A percentile compares a stretch with the other conserved stretches of the same genome.
These are phyloP conservation scores for Kodamaea kakaduensis DNA, from an alignment of 805 yeast genomes.

Conservation along the genomic window DNA sequence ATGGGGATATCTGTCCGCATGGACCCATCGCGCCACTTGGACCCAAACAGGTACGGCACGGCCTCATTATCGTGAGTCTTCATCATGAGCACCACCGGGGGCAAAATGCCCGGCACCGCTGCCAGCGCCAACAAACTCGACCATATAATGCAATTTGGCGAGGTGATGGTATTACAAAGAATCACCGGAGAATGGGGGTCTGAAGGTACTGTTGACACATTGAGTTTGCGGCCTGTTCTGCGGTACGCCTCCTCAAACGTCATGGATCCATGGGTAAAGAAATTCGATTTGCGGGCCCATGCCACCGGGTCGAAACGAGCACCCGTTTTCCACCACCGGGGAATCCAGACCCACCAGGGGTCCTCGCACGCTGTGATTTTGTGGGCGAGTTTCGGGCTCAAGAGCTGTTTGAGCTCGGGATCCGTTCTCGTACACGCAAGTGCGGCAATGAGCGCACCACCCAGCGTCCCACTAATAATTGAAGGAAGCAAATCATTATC, in stretches of 20 bases:
- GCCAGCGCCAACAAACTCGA: slow-evolving; percentile 70
- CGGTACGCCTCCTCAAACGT: slow-evolving; percentile 69
- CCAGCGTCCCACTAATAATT: slow-evolving; percentile 73
- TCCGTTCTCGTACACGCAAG: slow-evolving; percentile 65
- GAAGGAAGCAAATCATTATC: slow-evolving; percentile 65
- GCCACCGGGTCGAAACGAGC: slow-evolving; percentile 72
- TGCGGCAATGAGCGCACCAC: slow-evolving; percentile 78
- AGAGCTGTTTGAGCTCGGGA: slow-evolving; percentile 53
- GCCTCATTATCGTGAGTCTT: slow-evolving; percentile 40
- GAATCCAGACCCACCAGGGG: slow-evolving; percentile 54
- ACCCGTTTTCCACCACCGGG: slow-evolving; percentile 69
- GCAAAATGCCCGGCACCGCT: slow-evolving; percentile 79
- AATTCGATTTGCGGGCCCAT: slow-evolving; percentile 66
- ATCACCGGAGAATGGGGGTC: slow-evolving; percentile 81
- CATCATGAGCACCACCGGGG: slow-evolving; percentile 79
- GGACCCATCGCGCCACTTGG: slow-evolving; percentile 76
- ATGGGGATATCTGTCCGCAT: slow-evolving; percentile 76
- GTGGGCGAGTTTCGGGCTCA: slow-evolving; percentile 58
- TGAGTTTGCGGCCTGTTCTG: slow-evolving; percentile 65
- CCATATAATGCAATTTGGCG: slow-evolving; percentile 83
- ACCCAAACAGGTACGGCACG: slow-evolving; percentile 68
- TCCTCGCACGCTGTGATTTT: slow-evolving; percentile 70
- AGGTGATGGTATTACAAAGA: slow-evolving; percentile 68
- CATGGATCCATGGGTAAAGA: slow-evolving; percentile 69
- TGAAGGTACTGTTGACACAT: slow-evolving; percentile 75